Conservation (phyloP, 106 monocot species). For the Amphibolis antarctica region DNA sequence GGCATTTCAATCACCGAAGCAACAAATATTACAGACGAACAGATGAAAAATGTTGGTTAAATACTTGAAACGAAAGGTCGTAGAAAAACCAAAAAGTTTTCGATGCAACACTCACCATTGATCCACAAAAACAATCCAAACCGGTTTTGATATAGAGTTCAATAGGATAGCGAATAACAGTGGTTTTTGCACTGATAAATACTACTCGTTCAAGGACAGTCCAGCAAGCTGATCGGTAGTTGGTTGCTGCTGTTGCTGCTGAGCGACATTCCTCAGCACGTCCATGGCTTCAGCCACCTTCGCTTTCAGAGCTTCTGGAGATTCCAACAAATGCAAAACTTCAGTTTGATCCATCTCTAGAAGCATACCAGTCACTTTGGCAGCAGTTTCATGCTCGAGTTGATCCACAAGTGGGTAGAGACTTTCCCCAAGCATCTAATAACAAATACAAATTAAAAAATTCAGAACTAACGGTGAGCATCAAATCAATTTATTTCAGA, state of each 20-base stretch:
- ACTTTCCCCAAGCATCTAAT: slow-evolving; percentile 57
- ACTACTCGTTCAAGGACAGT: slow-evolving; percentile 30
- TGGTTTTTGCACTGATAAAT: background rate
- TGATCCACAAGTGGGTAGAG: slow-evolving; percentile 54
- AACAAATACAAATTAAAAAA: background rate
- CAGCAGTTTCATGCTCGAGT: slow-evolving; percentile 41
- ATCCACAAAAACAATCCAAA: no score
- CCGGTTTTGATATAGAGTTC: no score
- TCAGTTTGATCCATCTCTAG: slow-evolving; percentile 82
- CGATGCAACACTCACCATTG: no score
- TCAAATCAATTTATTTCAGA: background rate
- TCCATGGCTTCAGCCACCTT: slow-evolving; percentile 60
- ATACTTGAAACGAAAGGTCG: no score
- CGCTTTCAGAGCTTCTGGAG: slow-evolving; percentile 43
- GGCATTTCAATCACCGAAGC: no score
- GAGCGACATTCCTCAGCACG: slow-evolving; percentile 38
- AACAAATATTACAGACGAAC: no score
- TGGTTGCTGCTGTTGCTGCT: slow-evolving; percentile 27
- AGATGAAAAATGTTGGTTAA: no score
- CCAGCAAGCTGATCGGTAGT: slow-evolving; percentile 39
- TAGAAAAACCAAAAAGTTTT: no score
- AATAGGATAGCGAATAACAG: no score
- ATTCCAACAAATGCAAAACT: slow-evolving; percentile 59
- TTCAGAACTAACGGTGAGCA: background rate
- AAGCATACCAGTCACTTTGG: slow-evolving; percentile 67